Evolutionary conservation across 345 rosid species (phyloP).

Genomic region (Murraya paniculata): DNA sequence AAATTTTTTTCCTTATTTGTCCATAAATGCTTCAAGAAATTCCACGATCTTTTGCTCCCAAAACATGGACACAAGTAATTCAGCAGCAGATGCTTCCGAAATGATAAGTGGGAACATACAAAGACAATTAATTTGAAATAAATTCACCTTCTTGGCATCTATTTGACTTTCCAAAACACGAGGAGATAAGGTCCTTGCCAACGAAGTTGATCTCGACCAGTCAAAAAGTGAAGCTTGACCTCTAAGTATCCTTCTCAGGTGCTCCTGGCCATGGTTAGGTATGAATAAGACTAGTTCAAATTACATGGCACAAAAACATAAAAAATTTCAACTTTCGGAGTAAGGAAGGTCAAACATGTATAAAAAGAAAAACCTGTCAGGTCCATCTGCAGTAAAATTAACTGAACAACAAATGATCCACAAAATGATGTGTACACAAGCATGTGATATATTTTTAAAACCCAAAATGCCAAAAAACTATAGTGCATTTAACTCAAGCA

Average conservation of each 20-base stretch:
- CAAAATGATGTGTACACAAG: background rate
- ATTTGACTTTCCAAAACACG: slow-evolving; percentile 95
- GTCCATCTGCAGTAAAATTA: background rate
- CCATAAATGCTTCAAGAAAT: too few species aligned
- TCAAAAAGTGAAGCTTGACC: slow-evolving; percentile 95
- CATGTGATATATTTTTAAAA: background rate
- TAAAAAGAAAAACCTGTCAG: background rate
- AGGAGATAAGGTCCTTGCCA: slow-evolving; percentile 96
- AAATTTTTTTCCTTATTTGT: background rate
- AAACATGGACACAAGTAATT: background rate
- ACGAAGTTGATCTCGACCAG: slow-evolving; percentile 92
- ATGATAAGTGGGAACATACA: background rate
- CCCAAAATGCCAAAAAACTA: background rate
- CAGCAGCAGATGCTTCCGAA: background rate
- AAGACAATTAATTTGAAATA: slow-evolving; percentile 2
- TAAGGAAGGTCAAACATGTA: slow-evolving; percentile 7
- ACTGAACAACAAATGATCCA: background rate
- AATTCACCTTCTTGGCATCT: slow-evolving; percentile 88
- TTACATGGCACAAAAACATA: background rate
- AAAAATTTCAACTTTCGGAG: background rate
- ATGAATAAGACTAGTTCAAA: background rate
- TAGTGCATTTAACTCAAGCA: background rate
- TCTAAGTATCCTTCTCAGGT: slow-evolving; percentile 90
- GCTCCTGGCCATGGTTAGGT: slow-evolving; percentile 55
- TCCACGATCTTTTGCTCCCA: background rate